phyloP scores from a whole-genome alignment of 768 basidiomycete genomes.

The Amanita molliuscula region DNA sequence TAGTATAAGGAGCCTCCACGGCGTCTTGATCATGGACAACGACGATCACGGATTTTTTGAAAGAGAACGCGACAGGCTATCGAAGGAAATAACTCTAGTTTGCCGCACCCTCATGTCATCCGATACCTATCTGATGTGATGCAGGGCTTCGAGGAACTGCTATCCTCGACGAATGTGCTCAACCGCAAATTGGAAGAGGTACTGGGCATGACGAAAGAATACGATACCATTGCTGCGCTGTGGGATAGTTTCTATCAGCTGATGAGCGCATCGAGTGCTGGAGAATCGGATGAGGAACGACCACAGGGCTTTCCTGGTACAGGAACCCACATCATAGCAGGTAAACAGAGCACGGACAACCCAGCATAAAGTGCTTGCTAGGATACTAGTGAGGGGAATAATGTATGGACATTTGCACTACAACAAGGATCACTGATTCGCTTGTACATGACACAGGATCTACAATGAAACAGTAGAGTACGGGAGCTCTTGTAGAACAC shows the following conservation, averaged over 20 bases:
- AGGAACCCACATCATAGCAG: conserved; percentile 51
- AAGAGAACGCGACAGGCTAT: conserved; percentile 64
- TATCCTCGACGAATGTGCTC: conserved; percentile 75
- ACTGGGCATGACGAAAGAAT: conserved; percentile 85
- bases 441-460: conserved; percentile 16
- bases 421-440: conserved; percentile 10
- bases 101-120: conserved; percentile 10
- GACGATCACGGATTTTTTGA: conserved; percentile 64
- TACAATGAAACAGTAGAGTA: conserved; percentile 2
- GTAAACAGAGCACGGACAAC: conserved; percentile 15
- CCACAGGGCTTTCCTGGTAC: conserved; percentile 53
- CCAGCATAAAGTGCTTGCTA: conserved; percentile 15
- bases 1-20: neutral
- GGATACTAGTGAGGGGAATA: neutral
- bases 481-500: conserved; percentile 13
- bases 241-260: conserved; percentile 77
- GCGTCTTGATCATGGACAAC: conserved; percentile 20
- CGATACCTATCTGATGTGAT: neutral
- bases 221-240: conserved; percentile 76
- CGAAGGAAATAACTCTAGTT: conserved; percentile 67
- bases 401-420: conserved; percentile 4
- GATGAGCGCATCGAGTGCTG: conserved; percentile 45
- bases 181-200: conserved; percentile 93
- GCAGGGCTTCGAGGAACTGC: conserved; percentile 84
- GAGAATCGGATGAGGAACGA: conserved; percentile 25